A percentile compares a stretch with the other conserved stretches of the same genome.
Evolutionary conservation across 352 stramenopile species (phyloP).

Genomic region (Globisporangium yorkense): DNA sequence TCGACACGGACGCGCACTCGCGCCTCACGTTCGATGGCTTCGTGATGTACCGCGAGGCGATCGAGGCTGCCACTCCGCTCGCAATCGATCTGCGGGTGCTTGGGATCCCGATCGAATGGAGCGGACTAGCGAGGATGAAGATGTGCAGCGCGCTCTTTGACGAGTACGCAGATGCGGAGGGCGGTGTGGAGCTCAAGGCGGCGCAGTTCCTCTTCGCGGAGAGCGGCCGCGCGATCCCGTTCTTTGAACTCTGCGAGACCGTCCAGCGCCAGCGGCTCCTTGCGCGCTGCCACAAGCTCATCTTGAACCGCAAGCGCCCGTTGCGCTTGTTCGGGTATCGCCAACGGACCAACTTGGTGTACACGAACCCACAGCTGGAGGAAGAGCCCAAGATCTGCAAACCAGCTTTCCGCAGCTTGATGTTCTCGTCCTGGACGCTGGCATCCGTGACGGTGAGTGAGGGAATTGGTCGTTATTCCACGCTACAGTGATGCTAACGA

Average conservation of each 20-base stretch:
- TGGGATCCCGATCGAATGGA: slow-evolving; percentile 35
- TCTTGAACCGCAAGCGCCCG: slow-evolving; percentile 42
- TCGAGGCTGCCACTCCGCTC: slow-evolving; percentile 37
- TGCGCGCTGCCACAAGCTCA: slow-evolving; percentile 31
- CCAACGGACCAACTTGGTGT: slow-evolving; percentile 36
- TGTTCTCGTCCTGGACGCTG: slow-evolving; percentile 44
- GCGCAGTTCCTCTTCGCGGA: slow-evolving; percentile 54
- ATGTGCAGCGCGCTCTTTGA: slow-evolving; percentile 28
- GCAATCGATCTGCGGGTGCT: slow-evolving; percentile 33
- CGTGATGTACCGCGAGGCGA: slow-evolving; percentile 38
- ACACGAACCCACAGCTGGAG: slow-evolving; percentile 24
- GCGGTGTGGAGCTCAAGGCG: slow-evolving; percentile 23
- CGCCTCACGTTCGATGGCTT: slow-evolving; percentile 59
- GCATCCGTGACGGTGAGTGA: slow-evolving; percentile 26
- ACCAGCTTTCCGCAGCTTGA: slow-evolving; percentile 31
- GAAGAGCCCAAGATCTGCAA: slow-evolving; percentile 46
- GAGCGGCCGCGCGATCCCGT: slow-evolving; percentile 21
- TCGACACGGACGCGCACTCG: slow-evolving; percentile 26
- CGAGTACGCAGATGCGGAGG: slow-evolving; percentile 40
- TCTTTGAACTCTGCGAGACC: slow-evolving; percentile 29
- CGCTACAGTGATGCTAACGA: too few relatives aligned
- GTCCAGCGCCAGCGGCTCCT: slow-evolving; percentile 32
- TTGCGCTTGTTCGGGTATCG: slow-evolving; percentile 62
- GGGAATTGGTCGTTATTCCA: background rate
- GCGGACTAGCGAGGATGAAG: slow-evolving; percentile 18